These are phyloP conservation scores for Fusarium penzigii DNA, from an alignment of 2,329 filamentous ascomycete genomes.

Conservation along the genomic window DNA sequence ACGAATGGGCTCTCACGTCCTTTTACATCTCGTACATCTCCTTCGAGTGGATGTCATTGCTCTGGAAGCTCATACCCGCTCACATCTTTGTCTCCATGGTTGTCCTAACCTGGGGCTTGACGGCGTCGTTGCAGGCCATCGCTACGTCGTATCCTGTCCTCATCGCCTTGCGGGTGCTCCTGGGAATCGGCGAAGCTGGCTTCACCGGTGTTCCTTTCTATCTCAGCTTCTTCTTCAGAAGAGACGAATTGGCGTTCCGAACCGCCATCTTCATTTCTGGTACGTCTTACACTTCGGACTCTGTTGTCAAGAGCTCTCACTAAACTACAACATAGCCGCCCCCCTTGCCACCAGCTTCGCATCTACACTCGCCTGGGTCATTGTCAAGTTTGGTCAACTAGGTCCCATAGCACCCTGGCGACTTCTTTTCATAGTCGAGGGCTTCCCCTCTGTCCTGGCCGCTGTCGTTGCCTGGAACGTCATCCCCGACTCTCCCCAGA, in stretches of 20 bases:
- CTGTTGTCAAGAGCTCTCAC: slow-evolving; percentile 23
- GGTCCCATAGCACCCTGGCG: slow-evolving; percentile 80
- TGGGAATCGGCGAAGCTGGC: slow-evolving; percentile 66
- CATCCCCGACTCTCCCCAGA: slow-evolving; percentile 74
- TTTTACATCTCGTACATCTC: slow-evolving; percentile 65
- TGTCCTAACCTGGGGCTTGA: slow-evolving; percentile 77
- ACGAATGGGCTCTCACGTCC: slow-evolving; percentile 60
- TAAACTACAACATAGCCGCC: slow-evolving; percentile 63
- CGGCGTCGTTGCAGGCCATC: slow-evolving; percentile 72
- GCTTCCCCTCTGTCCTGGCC: slow-evolving; percentile 78
- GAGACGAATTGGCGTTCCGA: slow-evolving; percentile 76
- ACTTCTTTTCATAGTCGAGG: slow-evolving; percentile 81
- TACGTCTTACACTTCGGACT: slow-evolving; percentile 28
- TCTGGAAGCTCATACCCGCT: slow-evolving; percentile 61
- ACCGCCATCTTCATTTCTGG: slow-evolving; percentile 85
- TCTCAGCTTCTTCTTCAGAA: slow-evolving; percentile 64
- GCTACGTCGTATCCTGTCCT: slow-evolving; percentile 64
- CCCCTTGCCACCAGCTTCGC: slow-evolving; percentile 77
- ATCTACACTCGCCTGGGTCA: slow-evolving; percentile 75
- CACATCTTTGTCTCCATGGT: slow-evolving; percentile 61
- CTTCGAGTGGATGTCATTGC: slow-evolving; percentile 66
- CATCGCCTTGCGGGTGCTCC: slow-evolving; percentile 54
- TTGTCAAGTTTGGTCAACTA: slow-evolving; percentile 66
- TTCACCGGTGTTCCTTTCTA: slow-evolving; percentile 67
- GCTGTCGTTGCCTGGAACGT: slow-evolving; percentile 72